phyloP scores from a whole-genome alignment of 1,284 basidiomycete genomes.

The Boletus semigastroideus region DNA sequence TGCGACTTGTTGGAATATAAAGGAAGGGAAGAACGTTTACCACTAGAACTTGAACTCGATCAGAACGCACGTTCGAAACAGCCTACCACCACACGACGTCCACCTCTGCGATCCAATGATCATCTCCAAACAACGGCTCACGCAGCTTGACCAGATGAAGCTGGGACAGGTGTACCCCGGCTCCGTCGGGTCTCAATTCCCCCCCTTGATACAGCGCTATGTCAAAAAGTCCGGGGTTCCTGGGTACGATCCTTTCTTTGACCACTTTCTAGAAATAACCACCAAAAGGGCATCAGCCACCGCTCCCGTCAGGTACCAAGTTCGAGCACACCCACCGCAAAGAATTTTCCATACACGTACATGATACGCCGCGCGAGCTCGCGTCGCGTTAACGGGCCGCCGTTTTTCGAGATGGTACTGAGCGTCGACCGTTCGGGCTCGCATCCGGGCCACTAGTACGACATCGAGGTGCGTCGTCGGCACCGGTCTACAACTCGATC shows the following conservation, averaged over 20 bases:
- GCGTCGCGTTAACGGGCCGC: conserved; percentile 2
- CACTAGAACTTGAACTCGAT: not conserved
- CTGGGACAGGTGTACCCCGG: conserved; percentile 14
- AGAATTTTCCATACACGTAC: conserved; percentile 5
- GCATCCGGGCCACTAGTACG: conserved; percentile 20
- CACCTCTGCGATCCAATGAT: conserved; percentile 17
- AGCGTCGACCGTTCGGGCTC: not conserved
- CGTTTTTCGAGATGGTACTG: not conserved
- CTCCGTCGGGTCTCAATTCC: not conserved
- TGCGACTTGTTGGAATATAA: not conserved
- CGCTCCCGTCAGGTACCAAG: not conserved
- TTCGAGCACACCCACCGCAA: conserved; percentile 5
- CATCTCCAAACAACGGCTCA: not conserved
- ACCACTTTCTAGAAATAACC: conserved; percentile 7
- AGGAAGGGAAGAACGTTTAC: not conserved
- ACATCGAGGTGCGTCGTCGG: no score
- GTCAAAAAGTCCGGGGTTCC: not conserved
- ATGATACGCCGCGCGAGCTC: conserved; percentile 7
- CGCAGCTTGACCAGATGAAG: conserved; percentile 14
- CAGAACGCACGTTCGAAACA: not conserved
- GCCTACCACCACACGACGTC: conserved; percentile 9
- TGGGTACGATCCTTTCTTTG: not conserved
- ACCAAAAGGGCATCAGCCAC: not conserved
- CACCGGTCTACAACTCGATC: no score
- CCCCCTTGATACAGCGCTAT: conserved; percentile 17